These are phyloP conservation scores for Trichoderma pleuroti DNA, from an alignment of 2,329 filamentous ascomycete genomes.

Conservation along the genomic window DNA sequence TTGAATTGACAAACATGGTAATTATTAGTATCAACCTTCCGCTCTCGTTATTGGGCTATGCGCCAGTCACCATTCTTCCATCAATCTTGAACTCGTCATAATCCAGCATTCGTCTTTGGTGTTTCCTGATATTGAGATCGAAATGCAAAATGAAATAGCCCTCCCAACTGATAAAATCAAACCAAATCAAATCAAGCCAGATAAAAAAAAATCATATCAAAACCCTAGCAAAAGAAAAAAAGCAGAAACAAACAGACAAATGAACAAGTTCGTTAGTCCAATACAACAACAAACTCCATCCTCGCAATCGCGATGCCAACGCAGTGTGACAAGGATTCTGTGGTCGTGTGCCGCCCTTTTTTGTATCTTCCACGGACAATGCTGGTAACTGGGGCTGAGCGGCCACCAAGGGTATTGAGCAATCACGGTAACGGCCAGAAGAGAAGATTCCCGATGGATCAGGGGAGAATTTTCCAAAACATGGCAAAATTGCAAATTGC, in stretches of 20 bases:
- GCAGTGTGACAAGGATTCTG: neutral
- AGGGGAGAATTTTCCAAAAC: neutral
- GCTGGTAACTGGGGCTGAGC: neutral
- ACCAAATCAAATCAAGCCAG: neutral
- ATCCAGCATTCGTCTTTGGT: neutral
- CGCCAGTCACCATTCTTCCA: constrained; percentile 13
- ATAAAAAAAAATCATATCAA: neutral
- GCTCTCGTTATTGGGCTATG: constrained; percentile 4
- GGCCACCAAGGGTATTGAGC: neutral
- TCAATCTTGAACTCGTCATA: constrained; percentile 9
- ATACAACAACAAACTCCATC: constrained; percentile 10
- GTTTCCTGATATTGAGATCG: constrained; percentile 3
- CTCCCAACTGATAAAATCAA: neutral
- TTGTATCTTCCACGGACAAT: neutral
- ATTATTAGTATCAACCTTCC: constrained; percentile 15
- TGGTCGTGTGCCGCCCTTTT: neutral
- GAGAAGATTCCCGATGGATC: neutral
- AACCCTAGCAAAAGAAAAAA: neutral
- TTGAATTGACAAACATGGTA: neutral
- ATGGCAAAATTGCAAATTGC: constrained; percentile 9
- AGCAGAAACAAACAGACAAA: neutral
- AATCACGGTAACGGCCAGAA: neutral
- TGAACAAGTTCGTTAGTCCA: neutral
- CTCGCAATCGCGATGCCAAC: neutral
- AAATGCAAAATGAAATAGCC: neutral